Evolutionary conservation across 495 filamentous ascomycete genomes (phyloP).

Genomic region (Penicillium steckii): DNA sequence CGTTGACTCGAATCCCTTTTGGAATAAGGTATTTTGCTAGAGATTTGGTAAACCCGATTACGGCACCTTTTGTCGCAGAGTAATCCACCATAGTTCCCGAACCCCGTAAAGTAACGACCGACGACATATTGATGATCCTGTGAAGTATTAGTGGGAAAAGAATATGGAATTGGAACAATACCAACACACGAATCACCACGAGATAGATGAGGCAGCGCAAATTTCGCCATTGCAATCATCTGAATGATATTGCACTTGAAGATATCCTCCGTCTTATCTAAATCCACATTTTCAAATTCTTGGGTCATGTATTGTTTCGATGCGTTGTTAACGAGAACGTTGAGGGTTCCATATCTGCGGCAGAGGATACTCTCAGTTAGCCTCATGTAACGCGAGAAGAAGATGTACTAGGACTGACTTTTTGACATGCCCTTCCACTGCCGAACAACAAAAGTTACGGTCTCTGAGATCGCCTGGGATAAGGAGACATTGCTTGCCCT

Average conservation of each 20-base stretch:
- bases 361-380: neutral
- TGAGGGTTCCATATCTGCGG: slow-evolving; percentile 43
- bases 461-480: slow-evolving; percentile 50
- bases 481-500: slow-evolving; percentile 44
- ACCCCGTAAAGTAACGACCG: slow-evolving; percentile 54
- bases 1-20: slow-evolving; percentile 64
- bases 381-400: neutral
- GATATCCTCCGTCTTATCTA: slow-evolving; percentile 48
- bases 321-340: slow-evolving; percentile 64
- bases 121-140: slow-evolving; percentile 62
- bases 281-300: slow-evolving; percentile 51
- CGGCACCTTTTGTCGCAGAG: slow-evolving; percentile 60
- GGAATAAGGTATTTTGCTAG: slow-evolving; percentile 53
- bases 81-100: slow-evolving; percentile 57
- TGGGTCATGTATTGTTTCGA: slow-evolving; percentile 53
- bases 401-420: slow-evolving; percentile 18
- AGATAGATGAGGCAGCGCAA: slow-evolving; percentile 54
- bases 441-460: slow-evolving; percentile 41
- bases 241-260: slow-evolving; percentile 60
- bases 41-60: slow-evolving; percentile 57
- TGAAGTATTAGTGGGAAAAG: slow-evolving; percentile 2
- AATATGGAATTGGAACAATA: neutral
- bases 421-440: slow-evolving; percentile 52
- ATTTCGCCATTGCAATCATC: slow-evolving; percentile 64
- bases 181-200: slow-evolving; percentile 42